Evolutionary conservation across 768 basidiomycete species (phyloP), one percentile per base, ranked within the genome.

Genomic region (Galerina sulciceps): DNA sequence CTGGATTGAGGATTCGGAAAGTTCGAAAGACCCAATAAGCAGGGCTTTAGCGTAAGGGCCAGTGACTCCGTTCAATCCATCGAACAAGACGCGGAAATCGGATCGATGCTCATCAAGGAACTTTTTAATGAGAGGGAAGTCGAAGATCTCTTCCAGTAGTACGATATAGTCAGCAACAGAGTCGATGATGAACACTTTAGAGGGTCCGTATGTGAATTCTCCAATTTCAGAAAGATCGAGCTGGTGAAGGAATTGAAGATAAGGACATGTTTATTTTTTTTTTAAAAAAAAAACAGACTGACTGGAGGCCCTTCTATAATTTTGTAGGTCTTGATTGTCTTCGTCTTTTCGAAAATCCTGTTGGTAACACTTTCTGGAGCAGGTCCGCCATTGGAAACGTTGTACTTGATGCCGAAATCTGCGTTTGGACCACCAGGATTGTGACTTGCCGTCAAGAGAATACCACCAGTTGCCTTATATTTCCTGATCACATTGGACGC

Each of bases 381-480:
- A 17, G 97, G 96, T 3, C 97, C 97, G 60, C 97, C 97, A 67
- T 99, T 99, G 38, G 90, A 89, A 47, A 94, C 91, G 75, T 99
- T 99, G 81, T 97, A 99, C 77, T 99, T 99, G 85, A 99, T 98
- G 47, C 97, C 97, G 73, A 99, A 99, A 75, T 99, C 97, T 67
- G 92, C 90, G 70, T 94, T 85, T n/a, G 97, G 97, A 20, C 97
- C 97, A 54, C 97, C 97, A 15, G 97, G 96, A 75, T 99, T 99
- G 82, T 99, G 97, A 60, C 88, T 91, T 15, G 97, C 97, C 5
- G 97, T 99, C 63, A 99, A 82, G 53, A 99, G 82, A 75, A 99
- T 99, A 63, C 97, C 97, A 44, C 97, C 97, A 66, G 93, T 86
- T 4, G 96, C 96, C 75, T 97, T 94, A 81, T 94, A 94, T 67